Percentiles rank a stretch among this genome's conserved stretches.
Evolutionary conservation across 495 filamentous ascomycete genomes (phyloP).

Genomic region (Pseudevernia furfuracea): DNA sequence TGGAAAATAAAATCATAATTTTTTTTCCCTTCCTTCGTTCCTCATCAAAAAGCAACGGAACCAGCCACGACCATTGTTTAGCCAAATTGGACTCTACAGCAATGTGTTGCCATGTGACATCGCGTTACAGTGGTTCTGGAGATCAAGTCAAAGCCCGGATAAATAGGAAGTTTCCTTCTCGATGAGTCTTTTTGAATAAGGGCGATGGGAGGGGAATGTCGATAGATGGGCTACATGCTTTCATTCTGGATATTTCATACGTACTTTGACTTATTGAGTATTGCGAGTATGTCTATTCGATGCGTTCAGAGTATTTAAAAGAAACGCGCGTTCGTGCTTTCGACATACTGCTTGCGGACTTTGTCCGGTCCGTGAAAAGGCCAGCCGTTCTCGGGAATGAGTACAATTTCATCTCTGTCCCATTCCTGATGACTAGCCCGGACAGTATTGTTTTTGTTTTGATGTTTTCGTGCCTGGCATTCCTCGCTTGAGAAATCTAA

Average conservation of each 20-base stretch:
- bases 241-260: background rate
- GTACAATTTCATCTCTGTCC: too few relatives aligned
- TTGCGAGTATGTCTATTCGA: background rate
- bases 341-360: constrained; percentile 6
- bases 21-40: constrained; percentile 30
- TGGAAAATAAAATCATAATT: constrained; percentile 22
- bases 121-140: constrained; percentile 49
- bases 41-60: constrained; percentile 52
- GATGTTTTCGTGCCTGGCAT: constrained; percentile 27
- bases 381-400: constrained; percentile 6
- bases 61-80: constrained; percentile 59
- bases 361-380: background rate
- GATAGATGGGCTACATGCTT: constrained; percentile 56
- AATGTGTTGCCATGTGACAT: constrained; percentile 55
- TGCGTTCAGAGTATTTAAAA: too few relatives aligned
- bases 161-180: constrained; percentile 55
- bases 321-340: constrained; percentile 9
- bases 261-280: background rate
- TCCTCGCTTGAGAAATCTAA: constrained; percentile 21
- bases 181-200: constrained; percentile 58
- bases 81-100: constrained; percentile 41
- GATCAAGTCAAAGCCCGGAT: constrained; percentile 47
- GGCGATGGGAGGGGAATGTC: constrained; percentile 59
- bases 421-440: constrained; percentile 20
- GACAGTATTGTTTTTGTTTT: constrained; percentile 24